phyloP scores from a whole-genome alignment of 1,284 basidiomycete species.

The Fomitiporia mediterranea region DNA sequence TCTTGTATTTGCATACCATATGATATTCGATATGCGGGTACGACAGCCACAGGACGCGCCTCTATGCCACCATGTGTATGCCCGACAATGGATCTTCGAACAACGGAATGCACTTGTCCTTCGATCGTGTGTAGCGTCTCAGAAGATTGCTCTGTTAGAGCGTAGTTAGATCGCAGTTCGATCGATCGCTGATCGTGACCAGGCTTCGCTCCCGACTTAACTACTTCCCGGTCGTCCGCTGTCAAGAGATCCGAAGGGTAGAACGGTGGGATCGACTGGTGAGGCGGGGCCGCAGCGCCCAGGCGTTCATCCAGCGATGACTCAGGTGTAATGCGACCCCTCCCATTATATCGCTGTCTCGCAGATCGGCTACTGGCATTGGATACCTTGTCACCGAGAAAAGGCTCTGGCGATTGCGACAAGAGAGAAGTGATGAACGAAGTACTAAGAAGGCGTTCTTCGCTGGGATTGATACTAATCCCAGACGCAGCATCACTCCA shows the following conservation, averaged over 20 bases:
- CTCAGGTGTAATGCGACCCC: neutral
- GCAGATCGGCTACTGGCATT: neutral
- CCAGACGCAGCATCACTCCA: constrained; percentile 61
- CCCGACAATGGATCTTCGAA: constrained; percentile 13
- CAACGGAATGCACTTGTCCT: constrained; percentile 11
- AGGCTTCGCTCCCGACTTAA: neutral
- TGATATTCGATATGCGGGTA: constrained; percentile 13
- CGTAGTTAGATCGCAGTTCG: neutral
- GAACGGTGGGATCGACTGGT: neutral
- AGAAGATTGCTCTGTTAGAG: constrained; percentile 5
- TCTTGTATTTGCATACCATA: constrained; percentile 1
- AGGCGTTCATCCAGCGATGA: neutral
- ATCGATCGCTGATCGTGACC: neutral
- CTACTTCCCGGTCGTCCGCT: neutral
- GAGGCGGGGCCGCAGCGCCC: neutral
- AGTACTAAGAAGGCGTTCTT: constrained; percentile 53
- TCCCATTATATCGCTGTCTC: neutral
- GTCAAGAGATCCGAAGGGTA: constrained; percentile 10
- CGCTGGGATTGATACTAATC: constrained; percentile 50
- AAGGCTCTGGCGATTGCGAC: constrained; percentile 21
- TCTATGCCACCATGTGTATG: constrained; percentile 1
- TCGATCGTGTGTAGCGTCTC: constrained; percentile 11
- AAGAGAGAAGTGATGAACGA: constrained; percentile 59
- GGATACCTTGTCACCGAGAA: constrained; percentile 9
- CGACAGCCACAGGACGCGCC: constrained; percentile 13